These are phyloP conservation scores for Tetragonia tetragonoides DNA, from an alignment of 148 eudicot species.

Conservation along the genomic window DNA sequence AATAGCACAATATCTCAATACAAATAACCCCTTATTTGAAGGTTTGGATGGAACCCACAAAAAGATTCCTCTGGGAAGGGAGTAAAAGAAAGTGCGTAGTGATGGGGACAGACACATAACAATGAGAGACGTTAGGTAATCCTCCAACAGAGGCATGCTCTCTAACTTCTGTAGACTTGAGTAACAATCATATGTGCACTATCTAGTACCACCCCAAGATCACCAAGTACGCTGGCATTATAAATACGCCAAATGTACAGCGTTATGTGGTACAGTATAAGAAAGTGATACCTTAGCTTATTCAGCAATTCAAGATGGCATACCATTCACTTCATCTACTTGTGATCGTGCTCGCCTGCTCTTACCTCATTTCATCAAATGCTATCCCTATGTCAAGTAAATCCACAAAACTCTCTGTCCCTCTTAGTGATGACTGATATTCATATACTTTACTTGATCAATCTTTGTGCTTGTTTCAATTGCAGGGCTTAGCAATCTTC, in stretches of 20 bases:
- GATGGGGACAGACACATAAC: constrained; percentile 21
- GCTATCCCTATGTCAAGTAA: constrained; percentile 47
- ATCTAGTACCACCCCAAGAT: constrained; percentile 4
- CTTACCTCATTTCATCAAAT: constrained; percentile 32
- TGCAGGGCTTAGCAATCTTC: constrained; percentile 37
- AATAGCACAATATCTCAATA: constrained; percentile 6
- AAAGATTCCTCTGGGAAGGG: constrained; percentile 11
- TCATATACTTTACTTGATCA: background rate
- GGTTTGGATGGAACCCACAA: constrained; percentile 2
- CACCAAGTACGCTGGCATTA: constrained; percentile 11
- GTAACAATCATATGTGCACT: constrained; percentile 16
- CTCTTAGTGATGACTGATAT: background rate
- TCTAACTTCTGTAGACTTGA: constrained; percentile 16
- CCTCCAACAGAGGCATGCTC: constrained; percentile 20
- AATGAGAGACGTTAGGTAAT: constrained; percentile 24
- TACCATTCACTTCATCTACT: constrained; percentile 24
- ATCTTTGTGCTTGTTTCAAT: background rate
- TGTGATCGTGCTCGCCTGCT: constrained; percentile 33
- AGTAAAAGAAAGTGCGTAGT: constrained; percentile 16
- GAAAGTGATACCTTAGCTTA: background rate
- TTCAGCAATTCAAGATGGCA: constrained; percentile 25
- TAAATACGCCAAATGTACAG: constrained; percentile 14
- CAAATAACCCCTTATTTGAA: background rate
- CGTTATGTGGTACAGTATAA: background rate
- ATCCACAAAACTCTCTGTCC: background rate